These are phyloP conservation scores for Xylariaceae sp. DNA, from an alignment of 2,329 filamentous ascomycete species.

Conservation along the genomic window DNA sequence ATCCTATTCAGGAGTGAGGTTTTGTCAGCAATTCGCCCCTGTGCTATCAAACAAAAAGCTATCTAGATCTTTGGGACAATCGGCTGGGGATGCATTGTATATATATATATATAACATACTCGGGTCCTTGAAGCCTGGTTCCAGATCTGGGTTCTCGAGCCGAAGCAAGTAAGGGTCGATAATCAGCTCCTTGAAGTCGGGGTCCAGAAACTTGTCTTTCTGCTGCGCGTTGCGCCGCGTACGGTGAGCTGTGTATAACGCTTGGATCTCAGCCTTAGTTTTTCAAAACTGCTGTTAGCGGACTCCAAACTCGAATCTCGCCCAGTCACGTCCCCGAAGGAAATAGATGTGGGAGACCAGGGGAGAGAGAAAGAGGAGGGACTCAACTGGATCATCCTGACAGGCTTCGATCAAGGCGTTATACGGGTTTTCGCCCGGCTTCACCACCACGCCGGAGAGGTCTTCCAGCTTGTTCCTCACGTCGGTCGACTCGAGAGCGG, in stretches of 20 bases:
- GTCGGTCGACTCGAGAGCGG: constrained; percentile 36
- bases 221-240: constrained; percentile 71
- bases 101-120: too few species aligned
- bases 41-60: too few species aligned
- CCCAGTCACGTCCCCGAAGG: background rate
- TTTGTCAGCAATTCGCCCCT: too few species aligned
- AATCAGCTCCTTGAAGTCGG: constrained; percentile 63
- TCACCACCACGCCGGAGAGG: constrained; percentile 44
- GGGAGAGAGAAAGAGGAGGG: constrained; percentile 5
- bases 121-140: constrained; percentile 67
- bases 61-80: too few species aligned
- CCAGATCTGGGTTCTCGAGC: constrained; percentile 56
- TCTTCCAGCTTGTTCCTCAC: constrained; percentile 49
- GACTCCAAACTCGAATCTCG: background rate
- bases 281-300: constrained; percentile 8
- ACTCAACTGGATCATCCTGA: constrained; percentile 58
- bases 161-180: constrained; percentile 72
- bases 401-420: constrained; percentile 65
- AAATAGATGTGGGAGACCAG: background rate
- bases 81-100: too few species aligned
- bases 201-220: constrained; percentile 63
- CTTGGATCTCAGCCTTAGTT: constrained; percentile 63
- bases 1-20: constrained; percentile 36
- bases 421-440: constrained; percentile 66
- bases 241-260: constrained; percentile 69